Conservation (phyloP, 2,329 filamentous ascomycete genomes). For the Nothomitra cinnamomea region DNA sequence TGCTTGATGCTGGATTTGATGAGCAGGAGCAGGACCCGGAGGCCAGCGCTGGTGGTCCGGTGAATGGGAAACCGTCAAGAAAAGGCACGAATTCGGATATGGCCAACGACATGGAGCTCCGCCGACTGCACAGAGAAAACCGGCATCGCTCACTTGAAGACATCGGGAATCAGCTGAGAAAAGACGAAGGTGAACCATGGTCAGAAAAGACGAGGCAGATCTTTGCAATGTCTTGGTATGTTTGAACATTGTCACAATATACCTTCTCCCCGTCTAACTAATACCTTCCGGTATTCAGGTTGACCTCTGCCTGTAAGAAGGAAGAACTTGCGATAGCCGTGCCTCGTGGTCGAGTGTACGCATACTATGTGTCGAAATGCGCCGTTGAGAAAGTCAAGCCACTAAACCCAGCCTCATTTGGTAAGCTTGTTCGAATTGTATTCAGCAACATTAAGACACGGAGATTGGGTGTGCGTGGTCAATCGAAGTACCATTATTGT, state of each 20-base stretch:
- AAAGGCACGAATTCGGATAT: conserved; percentile 49
- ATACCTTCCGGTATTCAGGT: conserved; percentile 6
- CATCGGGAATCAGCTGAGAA: conserved; percentile 1
- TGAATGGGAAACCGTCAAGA: conserved; percentile 31
- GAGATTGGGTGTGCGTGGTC: conserved; percentile 77
- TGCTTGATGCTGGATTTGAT: conserved; percentile 28
- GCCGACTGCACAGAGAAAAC: conserved; percentile 55
- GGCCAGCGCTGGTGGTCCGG: conserved; percentile 36
- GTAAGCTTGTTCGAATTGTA: conserved; percentile 88
- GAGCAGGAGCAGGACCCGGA: conserved; percentile 35
- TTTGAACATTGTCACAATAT: conserved; percentile 8
- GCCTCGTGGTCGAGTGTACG: conserved; percentile 60
- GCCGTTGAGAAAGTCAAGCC: conserved; percentile 88
- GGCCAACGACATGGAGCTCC: conserved; percentile 67
- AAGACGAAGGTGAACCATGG: conserved; percentile 51
- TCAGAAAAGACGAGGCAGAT: conserved; percentile 72
- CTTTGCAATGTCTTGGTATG: conserved; percentile 78
- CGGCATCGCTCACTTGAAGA: conserved; percentile 14
- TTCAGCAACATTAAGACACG: conserved; percentile 91
- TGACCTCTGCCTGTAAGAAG: not conserved
- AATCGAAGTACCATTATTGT: conserved; percentile 94
- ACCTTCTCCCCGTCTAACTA: not conserved
- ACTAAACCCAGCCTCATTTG: conserved; percentile 91
- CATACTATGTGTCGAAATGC: conserved; percentile 84
- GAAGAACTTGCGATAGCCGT: conserved; percentile 8